phyloP scores from a whole-genome alignment of 1,284 basidiomycete genomes.

The Neotropicomus parvogracilis region DNA sequence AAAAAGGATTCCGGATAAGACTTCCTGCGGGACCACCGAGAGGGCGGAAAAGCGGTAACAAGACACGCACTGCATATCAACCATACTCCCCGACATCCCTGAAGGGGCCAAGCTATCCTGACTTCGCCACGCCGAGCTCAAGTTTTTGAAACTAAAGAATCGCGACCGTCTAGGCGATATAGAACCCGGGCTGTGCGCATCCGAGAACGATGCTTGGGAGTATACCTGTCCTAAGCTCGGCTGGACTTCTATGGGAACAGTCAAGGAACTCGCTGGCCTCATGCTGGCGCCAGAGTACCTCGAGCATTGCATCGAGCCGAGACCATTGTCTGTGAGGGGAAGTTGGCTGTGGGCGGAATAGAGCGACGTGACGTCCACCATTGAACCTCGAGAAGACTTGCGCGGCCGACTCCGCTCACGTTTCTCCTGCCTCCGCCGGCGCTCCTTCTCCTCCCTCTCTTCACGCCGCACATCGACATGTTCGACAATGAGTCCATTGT shows the following conservation, averaged over 20 bases:
- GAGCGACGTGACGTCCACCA: slow-evolving; percentile 64
- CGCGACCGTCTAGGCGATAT: slow-evolving; percentile 66
- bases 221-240: slow-evolving; percentile 58
- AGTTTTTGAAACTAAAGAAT: slow-evolving; percentile 80
- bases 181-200: slow-evolving; percentile 67
- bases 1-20: slow-evolving; percentile 12
- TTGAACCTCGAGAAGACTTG: slow-evolving; percentile 67
- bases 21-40: background rate
- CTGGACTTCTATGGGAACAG: slow-evolving; percentile 54
- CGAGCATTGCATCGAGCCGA: slow-evolving; percentile 51
- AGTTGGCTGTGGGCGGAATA: slow-evolving; percentile 61
- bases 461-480: slow-evolving; percentile 80
- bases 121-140: slow-evolving; percentile 72
- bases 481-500: slow-evolving; percentile 84
- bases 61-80: slow-evolving; percentile 86
- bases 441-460: slow-evolving; percentile 67
- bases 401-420: slow-evolving; percentile 53
- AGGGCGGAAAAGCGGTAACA: slow-evolving; percentile 1
- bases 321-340: slow-evolving; percentile 56
- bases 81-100: slow-evolving; percentile 80
- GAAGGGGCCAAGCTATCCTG: slow-evolving; percentile 75
- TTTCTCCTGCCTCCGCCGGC: slow-evolving; percentile 63
- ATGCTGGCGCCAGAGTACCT: slow-evolving; percentile 58
- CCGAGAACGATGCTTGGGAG: slow-evolving; percentile 75
- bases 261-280: slow-evolving; percentile 63